Evolutionary conservation across 371 early-diverging fungal genomes (phyloP), one percentile per base, ranked within the genome.

Genomic region (Mortierella sp.): DNA sequence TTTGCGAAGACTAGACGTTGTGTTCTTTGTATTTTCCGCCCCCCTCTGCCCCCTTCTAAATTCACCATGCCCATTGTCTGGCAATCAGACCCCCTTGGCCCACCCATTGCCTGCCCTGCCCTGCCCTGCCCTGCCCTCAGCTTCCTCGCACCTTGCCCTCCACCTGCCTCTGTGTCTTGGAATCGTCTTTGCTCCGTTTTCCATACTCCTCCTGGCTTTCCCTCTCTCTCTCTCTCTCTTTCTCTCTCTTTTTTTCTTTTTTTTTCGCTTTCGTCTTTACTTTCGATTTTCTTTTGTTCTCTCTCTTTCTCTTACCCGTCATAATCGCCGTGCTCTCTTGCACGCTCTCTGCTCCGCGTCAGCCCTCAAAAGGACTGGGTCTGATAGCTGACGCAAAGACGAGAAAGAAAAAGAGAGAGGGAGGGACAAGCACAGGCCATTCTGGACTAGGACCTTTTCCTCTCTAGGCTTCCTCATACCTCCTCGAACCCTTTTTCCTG

Each of bases 271-370:
- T 57, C 57, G 14, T 57, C 29, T 28, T 57, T 29, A 6, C 18
- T 37, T 28, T 57, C 30, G 25, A n/a, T 45, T 30, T 19, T 30
- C 37, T 19, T 29, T 48, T 25, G 46, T 23, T 48, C 18, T 53
- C 37, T 21, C 37, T 26, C 43, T 65, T 2, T 57, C 57, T 60
- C 50, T 62, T 23, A 21, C 53, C 7, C 52, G 52, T 53, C 57
- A 45, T 5, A 37, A 5, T 37, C 9, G 37, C 5, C 37, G 37
- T 3, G 37, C 37, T 37, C 37, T 37, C 37, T 37, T 37, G 37
- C 37, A 37, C 37, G n/a, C 30, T 37, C 11, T 30, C 18, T 44
- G 12, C 44, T 18, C 30, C 60, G 23, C 47, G 57, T 1, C 37
- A 37, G 37, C 9, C 37, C 37, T 37, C 37, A 37, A 37, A 37